Base-by-base conservation (phyloP, 192 early-diverging fungal genomes). In the Backusella tuberculispora region DNA sequence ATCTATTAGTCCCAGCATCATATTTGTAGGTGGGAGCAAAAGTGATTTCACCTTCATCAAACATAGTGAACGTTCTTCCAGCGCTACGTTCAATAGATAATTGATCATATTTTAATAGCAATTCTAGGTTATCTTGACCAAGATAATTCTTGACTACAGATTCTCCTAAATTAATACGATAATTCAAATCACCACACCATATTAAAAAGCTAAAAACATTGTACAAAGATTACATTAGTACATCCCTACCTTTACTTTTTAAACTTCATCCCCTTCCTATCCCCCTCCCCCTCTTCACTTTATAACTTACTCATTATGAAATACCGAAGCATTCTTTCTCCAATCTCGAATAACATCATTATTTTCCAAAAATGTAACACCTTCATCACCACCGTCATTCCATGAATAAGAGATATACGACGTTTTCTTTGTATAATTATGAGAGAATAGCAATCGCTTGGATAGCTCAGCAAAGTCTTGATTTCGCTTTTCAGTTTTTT, bases 131-230 rank as follows among this genome's bases (percentile, higher is more conserved):
- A 7, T 85, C 84, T 15, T 83, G 81, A 9, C 79, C 80, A 3
- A 96, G 47, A 0, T 81, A 42, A 8, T 74, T 71, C 68, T 90
- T 90, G 43, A 93, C 86, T 6, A 87, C 87, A 6, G 80, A 78
- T 56, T 92, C 89, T 3, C 89, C 77, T 0, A 96, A 72, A 4
- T 83, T 82, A 29, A 99, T 83, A 6, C 98, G 89, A 82, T 99
- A 98, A 80, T 99, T 99, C 69, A 99, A 77, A 79, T 99, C 98
- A 34, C 98, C 98, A 21, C 97, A 78, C 92, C 94, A 99, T 66
- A 99, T 84, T 29, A 94, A 83, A 78, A 93, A 90, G 64, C 92
- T 91, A 41, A 15, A 13, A 37, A 44, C n/a, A n/a, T n/a, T 40
- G 44, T 14, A 34, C 64, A 21, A 47, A 63, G 7, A 45, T 4